phyloP scores from a whole-genome alignment of 257 asterid genomes.

The Gynochthodes officinalis region DNA sequence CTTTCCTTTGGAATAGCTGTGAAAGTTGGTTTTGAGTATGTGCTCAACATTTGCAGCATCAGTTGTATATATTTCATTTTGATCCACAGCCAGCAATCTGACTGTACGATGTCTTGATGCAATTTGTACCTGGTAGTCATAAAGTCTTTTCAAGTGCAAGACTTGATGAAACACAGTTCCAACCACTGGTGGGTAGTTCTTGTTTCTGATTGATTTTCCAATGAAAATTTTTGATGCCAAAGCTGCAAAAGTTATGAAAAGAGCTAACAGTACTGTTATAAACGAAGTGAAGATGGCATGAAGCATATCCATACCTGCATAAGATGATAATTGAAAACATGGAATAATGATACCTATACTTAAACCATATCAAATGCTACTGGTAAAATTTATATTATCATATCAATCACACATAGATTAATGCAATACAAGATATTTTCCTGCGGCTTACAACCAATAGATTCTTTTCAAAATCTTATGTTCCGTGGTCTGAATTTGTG shows the following conservation, averaged over 20 bases:
- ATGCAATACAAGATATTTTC: too few species aligned
- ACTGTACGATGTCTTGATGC: slow-evolving; percentile 39
- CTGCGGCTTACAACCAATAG: neutral
- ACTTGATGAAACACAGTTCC: slow-evolving; percentile 67
- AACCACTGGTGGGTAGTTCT: slow-evolving; percentile 50
- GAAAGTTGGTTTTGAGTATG: slow-evolving; percentile 54
- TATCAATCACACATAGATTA: too few species aligned
- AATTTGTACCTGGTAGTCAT: slow-evolving; percentile 42
- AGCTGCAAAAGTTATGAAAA: slow-evolving; percentile 8
- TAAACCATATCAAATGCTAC: too few species aligned
- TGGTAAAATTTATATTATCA: too few species aligned
- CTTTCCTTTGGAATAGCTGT: slow-evolving; percentile 46
- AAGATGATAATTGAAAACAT: neutral
- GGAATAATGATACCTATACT: neutral
- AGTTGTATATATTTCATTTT: slow-evolving; percentile 57
- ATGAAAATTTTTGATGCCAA: slow-evolving; percentile 29
- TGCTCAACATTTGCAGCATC: slow-evolving; percentile 52
- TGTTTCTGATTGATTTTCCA: slow-evolving; percentile 48
- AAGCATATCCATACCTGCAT: slow-evolving; percentile 33
- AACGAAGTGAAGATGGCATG: slow-evolving; percentile 6
- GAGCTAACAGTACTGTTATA: neutral
- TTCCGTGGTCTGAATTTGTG: neutral
- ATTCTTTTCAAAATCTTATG: neutral
- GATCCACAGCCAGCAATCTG: slow-evolving; percentile 49
- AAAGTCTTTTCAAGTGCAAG: slow-evolving; percentile 47